phyloP scores from a whole-genome alignment of 2,329 filamentous ascomycete species.

The Lecanicillium sp. region DNA sequence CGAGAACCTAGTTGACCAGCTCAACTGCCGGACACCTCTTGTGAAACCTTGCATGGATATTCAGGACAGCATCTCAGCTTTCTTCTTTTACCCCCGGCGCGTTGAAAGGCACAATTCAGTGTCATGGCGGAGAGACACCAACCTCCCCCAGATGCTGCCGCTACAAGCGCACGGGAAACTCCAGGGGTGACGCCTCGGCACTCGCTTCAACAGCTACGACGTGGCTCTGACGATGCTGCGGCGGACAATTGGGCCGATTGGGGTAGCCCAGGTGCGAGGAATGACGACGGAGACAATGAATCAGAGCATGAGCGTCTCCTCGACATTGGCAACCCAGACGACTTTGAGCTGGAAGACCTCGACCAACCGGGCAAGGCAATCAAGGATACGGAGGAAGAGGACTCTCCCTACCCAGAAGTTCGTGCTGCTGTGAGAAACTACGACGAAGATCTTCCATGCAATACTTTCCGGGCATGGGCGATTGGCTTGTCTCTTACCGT shows the following conservation, averaged over 20 bases:
- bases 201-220: constrained; percentile 5
- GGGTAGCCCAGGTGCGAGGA: constrained; percentile 28
- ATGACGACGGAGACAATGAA: constrained; percentile 35
- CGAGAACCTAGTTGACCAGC: too few relatives aligned
- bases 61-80: not conserved
- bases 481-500: constrained; percentile 51
- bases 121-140: not conserved
- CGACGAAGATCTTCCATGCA: constrained; percentile 57
- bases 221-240: not conserved
- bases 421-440: constrained; percentile 55
- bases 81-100: not conserved
- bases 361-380: constrained; percentile 15
- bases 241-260: constrained; percentile 28
- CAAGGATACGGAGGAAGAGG: constrained; percentile 37
- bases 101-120: not conserved
- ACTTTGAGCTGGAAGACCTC: constrained; percentile 9
- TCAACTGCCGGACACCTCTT: too few relatives aligned
- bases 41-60: too few relatives aligned
- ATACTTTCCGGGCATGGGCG: constrained; percentile 56
- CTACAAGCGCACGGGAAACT: constrained; percentile 3
- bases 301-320: constrained; percentile 49
- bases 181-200: constrained; percentile 4
- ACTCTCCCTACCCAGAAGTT: constrained; percentile 60
- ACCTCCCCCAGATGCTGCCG: not conserved
- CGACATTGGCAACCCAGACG: constrained; percentile 38